Evolutionary conservation across 2,329 filamentous ascomycete species (phyloP), one percentile per base, ranked within the genome.

Genomic region (Nigrograna mackinnonii): DNA sequence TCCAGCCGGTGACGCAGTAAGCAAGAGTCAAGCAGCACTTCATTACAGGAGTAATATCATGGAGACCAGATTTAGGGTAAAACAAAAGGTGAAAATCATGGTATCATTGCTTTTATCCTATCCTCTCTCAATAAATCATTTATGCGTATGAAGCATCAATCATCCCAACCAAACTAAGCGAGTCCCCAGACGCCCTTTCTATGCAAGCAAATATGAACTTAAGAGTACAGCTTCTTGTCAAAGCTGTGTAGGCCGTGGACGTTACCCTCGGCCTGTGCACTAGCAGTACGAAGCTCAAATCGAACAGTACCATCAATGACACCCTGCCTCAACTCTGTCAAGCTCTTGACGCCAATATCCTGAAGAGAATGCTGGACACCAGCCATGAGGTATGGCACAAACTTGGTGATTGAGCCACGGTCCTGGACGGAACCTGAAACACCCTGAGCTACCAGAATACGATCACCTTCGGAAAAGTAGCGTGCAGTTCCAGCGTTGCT

Each of bases 211-310:
- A n/a, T 43, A 37, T 38, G n/a, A 16, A 9, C 49, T 51, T 84
- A 96, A 62, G 91, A 90, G 75, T 95, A 99, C 57, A 99, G 87
- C 83, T 97, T 99, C 87, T 99, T 99, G 80, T 97, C 94, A 70
- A 95, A 97, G 69, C 89, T 92, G 78, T 97, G 91, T 80, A 99
- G 91, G 46, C 84, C 83, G 76, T 97, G 95, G 49, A 99, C 91
- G 67, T 92, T 94, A 53, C 94, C 94, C 79, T 99, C 94, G 46
- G 95, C 81, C 81, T 96, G 91, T 37, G 94, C 94, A 71, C 91
- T 96, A 46, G 91, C 87, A 48, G 91, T 97, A 60, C 94, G 82
- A 64, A 97, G 80, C 79, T 99, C 94, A 68, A 99, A 99, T 62
- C 94, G 84, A 41, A 96, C 85, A 37, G 76, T 82, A 47, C 91